Evolutionary conservation across 257 asterid species (phyloP).

Genomic region (Mentha longifolia): DNA sequence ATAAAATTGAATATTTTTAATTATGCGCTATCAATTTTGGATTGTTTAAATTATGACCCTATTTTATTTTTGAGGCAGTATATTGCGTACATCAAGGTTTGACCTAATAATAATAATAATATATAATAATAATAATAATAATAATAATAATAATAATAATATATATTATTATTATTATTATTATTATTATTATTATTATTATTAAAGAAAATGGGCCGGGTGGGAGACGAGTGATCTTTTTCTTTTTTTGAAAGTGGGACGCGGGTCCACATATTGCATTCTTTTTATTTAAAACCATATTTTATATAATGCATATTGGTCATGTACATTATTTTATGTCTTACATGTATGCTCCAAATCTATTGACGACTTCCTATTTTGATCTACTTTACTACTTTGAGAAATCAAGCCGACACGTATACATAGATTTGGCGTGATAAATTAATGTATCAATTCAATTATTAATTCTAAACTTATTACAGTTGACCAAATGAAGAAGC

Average conservation of each 20-base stretch:
- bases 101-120: no score
- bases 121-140: no score
- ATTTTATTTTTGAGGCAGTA: no score
- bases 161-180: no score
- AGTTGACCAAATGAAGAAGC: background rate
- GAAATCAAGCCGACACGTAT: conserved; percentile 5
- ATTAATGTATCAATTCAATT: background rate
- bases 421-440: background rate
- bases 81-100: no score
- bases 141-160: no score
- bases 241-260: background rate
- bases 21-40: no score
- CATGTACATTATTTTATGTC: background rate
- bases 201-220: no score
- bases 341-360: background rate
- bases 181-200: no score
- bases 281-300: background rate
- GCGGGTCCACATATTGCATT: background rate
- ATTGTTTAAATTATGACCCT: no score
- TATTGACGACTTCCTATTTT: background rate
- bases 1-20: no score
- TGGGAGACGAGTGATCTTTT: no score
- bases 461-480: background rate
- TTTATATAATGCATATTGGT: background rate
- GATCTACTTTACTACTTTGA: background rate